A percentile compares a stretch with the other conserved stretches of the same genome.
These are phyloP conservation scores for Centella asiatica DNA, from an alignment of 129 eudicot species.

Conservation along the genomic window DNA sequence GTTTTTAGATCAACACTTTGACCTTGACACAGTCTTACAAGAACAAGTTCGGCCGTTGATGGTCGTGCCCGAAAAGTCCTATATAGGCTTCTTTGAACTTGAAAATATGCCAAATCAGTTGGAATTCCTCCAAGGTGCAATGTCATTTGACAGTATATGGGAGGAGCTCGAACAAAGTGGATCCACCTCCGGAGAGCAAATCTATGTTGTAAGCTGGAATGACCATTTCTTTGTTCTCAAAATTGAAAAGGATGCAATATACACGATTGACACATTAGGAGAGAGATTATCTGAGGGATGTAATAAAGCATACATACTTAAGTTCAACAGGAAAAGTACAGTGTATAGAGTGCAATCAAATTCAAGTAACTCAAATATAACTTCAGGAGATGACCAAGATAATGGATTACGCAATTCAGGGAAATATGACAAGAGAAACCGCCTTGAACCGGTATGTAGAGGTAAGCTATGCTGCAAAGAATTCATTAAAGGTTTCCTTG, in stretches of 20 bases:
- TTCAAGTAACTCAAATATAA: constrained; percentile 16
- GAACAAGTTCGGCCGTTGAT: constrained; percentile 39
- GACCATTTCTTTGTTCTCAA: constrained; percentile 54
- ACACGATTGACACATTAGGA: constrained; percentile 46
- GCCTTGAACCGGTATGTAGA: constrained; percentile 19
- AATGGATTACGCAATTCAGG: constrained; percentile 5
- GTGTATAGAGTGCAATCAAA: constrained; percentile 25
- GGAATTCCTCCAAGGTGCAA: constrained; percentile 46
- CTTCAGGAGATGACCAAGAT: constrained; percentile 12
- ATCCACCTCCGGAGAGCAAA: constrained; percentile 23
- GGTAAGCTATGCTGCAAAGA: constrained; percentile 45
- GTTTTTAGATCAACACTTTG: constrained; percentile 52
- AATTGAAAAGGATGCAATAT: constrained; percentile 30
- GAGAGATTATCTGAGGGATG: constrained; percentile 57
- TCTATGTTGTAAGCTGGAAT: constrained; percentile 53
- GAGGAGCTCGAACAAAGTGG: constrained; percentile 32
- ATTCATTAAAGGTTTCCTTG: constrained; percentile 56
- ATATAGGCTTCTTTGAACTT: constrained; percentile 47
- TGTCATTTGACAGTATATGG: constrained; percentile 53
- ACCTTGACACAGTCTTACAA: constrained; percentile 47
- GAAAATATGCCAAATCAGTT: constrained; percentile 24
- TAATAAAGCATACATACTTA: constrained; percentile 44
- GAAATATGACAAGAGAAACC: constrained; percentile 14
- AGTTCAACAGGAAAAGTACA: constrained; percentile 36
- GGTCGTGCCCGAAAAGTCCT: constrained; percentile 44